These are phyloP conservation scores for Metarhizium brunneum DNA, from an alignment of 2,329 filamentous ascomycete species.

Conservation along the genomic window DNA sequence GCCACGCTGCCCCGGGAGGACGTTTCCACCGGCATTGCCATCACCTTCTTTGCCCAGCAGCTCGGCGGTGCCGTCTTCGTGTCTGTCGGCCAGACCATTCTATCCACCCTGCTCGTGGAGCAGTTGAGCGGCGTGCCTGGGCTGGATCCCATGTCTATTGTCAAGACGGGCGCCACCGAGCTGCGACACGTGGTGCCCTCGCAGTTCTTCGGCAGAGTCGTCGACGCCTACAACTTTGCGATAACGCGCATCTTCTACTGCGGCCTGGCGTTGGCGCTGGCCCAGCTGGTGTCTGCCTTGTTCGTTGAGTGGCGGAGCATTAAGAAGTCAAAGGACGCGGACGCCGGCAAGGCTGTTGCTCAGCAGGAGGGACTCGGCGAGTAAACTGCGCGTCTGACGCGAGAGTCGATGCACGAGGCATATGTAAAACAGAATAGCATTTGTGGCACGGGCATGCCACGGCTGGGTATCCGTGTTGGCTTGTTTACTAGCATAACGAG, in stretches of 20 bases:
- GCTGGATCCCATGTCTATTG: slow-evolving; percentile 31
- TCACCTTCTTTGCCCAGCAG: slow-evolving; percentile 49
- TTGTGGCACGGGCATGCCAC: too few species aligned
- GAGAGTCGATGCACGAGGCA: too few species aligned
- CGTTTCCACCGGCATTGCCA: slow-evolving; percentile 42
- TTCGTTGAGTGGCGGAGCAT: slow-evolving; percentile 60
- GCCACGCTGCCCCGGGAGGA: slow-evolving; percentile 42
- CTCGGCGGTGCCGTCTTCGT: slow-evolving; percentile 51
- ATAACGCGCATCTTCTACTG: slow-evolving; percentile 56
- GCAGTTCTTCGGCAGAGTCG: slow-evolving; percentile 41
- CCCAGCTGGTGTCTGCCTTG: slow-evolving; percentile 47
- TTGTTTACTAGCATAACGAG: too few species aligned
- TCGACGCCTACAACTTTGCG: slow-evolving; percentile 55
- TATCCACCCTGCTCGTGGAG: slow-evolving; percentile 35
- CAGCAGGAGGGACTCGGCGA: background rate
- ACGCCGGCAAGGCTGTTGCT: background rate
- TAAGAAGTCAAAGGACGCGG: slow-evolving; percentile 35
- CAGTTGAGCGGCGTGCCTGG: slow-evolving; percentile 30
- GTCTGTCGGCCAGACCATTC: slow-evolving; percentile 45
- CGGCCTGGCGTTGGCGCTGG: slow-evolving; percentile 43
- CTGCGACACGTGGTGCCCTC: slow-evolving; percentile 43
- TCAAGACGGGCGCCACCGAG: slow-evolving; percentile 47
- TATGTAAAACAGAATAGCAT: too few species aligned
- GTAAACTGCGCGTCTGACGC: background rate
- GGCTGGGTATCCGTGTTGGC: too few species aligned